Base-by-base conservation (phyloP, 345 rosid species). In the Hevea brasiliensis region DNA sequence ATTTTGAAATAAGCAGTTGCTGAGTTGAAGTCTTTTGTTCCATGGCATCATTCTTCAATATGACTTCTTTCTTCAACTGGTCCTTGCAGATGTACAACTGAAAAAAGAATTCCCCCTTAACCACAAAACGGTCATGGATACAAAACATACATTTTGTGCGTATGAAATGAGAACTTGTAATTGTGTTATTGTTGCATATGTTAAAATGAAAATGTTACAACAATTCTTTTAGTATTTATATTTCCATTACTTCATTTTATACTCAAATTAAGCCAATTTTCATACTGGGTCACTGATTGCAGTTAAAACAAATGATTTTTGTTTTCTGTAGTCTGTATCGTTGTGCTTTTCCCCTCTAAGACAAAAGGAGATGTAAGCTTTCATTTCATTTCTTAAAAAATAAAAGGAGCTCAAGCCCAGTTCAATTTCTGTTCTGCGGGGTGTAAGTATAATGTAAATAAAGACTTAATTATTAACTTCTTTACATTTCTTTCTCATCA, bases 11-110 rank as follows among this genome's bases (percentile, higher is more conserved):
- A 74, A 90, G 87, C 79, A 84, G 72, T 71, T 68, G 84, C 32
- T 91, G 89, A 47, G 84, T 56, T 13, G 78, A 56, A 68, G 69
- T 18, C 66, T 84, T 90, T 72, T 89, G 90, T 68, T 85, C 82
- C 73, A 87, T 10, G 56, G 86, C 89, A 77, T 90, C 92, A 71
- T 84, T 82, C 81, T 77, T 92, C 81, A 79, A 82, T 4, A 68
- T 68, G 24, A 74, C 73, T 72, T 93, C 94, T 61, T 72, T 88
- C 73, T 79, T 77, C 68, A 80, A 27, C 76, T 79, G 81, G 14
- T 85, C 92, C 77, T 72, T 88, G 78, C 80, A 85, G 74, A 73
- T 67, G 73, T 72, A 72, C 72, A 95, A 76, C 96, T 95, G 73
- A 72, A 76, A 83, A 44, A 75, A 81, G 67, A 80, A 60, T 75